Conservation (phyloP, 1,284 basidiomycete species). For the Cystobasidium slooffiae region DNA sequence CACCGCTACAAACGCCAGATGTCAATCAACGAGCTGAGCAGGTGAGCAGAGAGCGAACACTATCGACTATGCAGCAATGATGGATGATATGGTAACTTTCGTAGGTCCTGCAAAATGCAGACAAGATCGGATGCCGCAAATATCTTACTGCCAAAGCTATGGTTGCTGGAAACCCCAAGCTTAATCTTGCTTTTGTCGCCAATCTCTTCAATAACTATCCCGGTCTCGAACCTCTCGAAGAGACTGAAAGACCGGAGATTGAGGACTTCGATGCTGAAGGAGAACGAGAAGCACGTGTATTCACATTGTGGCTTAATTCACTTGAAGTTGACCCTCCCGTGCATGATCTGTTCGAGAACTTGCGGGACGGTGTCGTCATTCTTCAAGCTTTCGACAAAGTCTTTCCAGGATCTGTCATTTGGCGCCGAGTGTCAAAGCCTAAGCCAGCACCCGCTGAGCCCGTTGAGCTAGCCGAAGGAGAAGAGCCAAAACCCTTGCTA, state of each 20-base stretch:
- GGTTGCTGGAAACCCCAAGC: slow-evolving; percentile 91
- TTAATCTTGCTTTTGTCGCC: slow-evolving; percentile 97
- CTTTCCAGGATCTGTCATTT: slow-evolving; percentile 85
- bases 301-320: slow-evolving; percentile 97
- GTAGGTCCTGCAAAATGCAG: slow-evolving; percentile 87
- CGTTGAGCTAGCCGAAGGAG: slow-evolving; percentile 66
- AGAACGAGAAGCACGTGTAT: slow-evolving; percentile 94
- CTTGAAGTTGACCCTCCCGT: slow-evolving; percentile 94
- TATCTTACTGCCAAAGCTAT: slow-evolving; percentile 92
- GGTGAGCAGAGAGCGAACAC: too few species aligned
- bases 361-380: slow-evolving; percentile 85
- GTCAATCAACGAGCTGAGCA: slow-evolving; percentile 83
- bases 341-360: slow-evolving; percentile 93
- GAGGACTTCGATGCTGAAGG: slow-evolving; percentile 99
- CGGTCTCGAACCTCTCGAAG: slow-evolving; percentile 87
- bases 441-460: slow-evolving; percentile 57
- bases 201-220: slow-evolving; percentile 99
- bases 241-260: slow-evolving; percentile 73
- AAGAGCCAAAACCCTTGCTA: slow-evolving; percentile 75
- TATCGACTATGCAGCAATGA: too few species aligned
- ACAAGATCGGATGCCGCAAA: slow-evolving; percentile 89
- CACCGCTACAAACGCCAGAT: slow-evolving; percentile 84
- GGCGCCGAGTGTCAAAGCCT: slow-evolving; percentile 86
- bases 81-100: not conserved
- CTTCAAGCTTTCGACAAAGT: slow-evolving; percentile 97